Conservation (phyloP, 768 basidiomycete genomes). For the Suillus plorans region DNA sequence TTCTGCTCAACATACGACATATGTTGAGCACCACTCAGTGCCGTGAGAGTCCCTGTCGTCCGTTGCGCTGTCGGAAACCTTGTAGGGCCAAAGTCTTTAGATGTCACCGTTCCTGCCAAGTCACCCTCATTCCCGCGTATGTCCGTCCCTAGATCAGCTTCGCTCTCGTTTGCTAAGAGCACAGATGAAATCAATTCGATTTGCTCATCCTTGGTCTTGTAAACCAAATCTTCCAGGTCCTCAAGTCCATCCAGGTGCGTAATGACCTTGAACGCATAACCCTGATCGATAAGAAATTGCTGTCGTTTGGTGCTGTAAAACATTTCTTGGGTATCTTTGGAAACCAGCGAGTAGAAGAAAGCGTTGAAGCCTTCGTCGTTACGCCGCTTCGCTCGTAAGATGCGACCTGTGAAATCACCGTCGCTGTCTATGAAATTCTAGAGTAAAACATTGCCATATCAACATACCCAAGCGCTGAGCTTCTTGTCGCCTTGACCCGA, state of each 20-base stretch:
- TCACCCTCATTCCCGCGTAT: slow-evolving; percentile 83
- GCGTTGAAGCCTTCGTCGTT: slow-evolving; percentile 99
- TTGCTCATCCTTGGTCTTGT: slow-evolving; percentile 88
- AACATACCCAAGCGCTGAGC: slow-evolving; percentile 87
- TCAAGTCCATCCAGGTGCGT: slow-evolving; percentile 95
- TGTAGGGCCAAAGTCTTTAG: slow-evolving; percentile 76
- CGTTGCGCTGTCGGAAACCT: slow-evolving; percentile 70
- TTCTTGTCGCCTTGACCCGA: slow-evolving; percentile 96
- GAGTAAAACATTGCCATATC: slow-evolving; percentile 9
- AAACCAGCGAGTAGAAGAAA: slow-evolving; percentile 98
- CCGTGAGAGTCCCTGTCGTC: slow-evolving; percentile 78
- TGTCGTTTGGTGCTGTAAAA: slow-evolving; percentile 99
- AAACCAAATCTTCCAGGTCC: slow-evolving; percentile 83
- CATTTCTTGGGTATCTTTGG: slow-evolving; percentile 99
- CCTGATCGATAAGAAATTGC: slow-evolving; percentile 98
- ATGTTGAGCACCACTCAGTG: slow-evolving; percentile 85
- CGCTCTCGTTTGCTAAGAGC: slow-evolving; percentile 85
- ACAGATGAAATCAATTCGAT: slow-evolving; percentile 96
- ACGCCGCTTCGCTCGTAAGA: slow-evolving; percentile 92
- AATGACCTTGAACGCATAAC: slow-evolving; percentile 99
- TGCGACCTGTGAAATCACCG: slow-evolving; percentile 63
- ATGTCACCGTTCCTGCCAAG: slow-evolving; percentile 81
- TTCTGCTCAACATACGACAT: slow-evolving; percentile 95
- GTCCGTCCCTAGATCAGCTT: slow-evolving; percentile 85
- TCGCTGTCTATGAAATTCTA: slow-evolving; percentile 15